Percentiles rank a stretch among this genome's conserved stretches.
These are phyloP conservation scores for Cercophora samala DNA, from an alignment of 495 filamentous ascomycete genomes.

Conservation along the genomic window DNA sequence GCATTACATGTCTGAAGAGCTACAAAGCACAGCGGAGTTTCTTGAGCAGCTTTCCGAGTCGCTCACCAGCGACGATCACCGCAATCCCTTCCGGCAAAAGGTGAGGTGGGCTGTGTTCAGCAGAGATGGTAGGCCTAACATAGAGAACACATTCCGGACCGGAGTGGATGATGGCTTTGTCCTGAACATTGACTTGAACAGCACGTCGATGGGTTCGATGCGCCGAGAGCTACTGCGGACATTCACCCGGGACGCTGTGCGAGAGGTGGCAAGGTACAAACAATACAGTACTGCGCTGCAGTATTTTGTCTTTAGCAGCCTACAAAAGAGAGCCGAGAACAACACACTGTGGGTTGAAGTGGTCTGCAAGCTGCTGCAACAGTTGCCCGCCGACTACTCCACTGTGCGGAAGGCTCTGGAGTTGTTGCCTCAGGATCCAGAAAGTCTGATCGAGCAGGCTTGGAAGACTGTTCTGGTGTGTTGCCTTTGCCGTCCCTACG, in stretches of 20 bases:
- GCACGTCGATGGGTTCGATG: constrained; percentile 10
- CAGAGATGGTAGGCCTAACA: neutral
- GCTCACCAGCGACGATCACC: neutral
- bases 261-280: constrained; percentile 3
- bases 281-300: constrained; percentile 15
- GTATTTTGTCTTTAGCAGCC: constrained; percentile 20
- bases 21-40: constrained; percentile 4
- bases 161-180: neutral
- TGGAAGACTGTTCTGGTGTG: constrained; percentile 4
- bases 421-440: constrained; percentile 12
- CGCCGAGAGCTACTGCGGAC: constrained; percentile 15
- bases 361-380: constrained; percentile 15
- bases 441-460: constrained; percentile 13
- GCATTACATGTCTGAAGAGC: constrained; percentile 15
- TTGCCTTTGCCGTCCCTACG: too few relatives aligned
- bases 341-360: constrained; percentile 20
- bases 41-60: constrained; percentile 7
- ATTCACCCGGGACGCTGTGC: constrained; percentile 16
- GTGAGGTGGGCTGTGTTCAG: neutral
- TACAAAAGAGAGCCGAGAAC: constrained; percentile 19
- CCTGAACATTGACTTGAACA: constrained; percentile 11
- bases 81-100: neutral
- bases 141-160: neutral
- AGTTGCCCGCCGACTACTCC: constrained; percentile 7
- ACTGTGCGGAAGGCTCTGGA: constrained; percentile 15